phyloP scores from a whole-genome alignment of 2,329 filamentous ascomycete species.

The Cercospora zeina region DNA sequence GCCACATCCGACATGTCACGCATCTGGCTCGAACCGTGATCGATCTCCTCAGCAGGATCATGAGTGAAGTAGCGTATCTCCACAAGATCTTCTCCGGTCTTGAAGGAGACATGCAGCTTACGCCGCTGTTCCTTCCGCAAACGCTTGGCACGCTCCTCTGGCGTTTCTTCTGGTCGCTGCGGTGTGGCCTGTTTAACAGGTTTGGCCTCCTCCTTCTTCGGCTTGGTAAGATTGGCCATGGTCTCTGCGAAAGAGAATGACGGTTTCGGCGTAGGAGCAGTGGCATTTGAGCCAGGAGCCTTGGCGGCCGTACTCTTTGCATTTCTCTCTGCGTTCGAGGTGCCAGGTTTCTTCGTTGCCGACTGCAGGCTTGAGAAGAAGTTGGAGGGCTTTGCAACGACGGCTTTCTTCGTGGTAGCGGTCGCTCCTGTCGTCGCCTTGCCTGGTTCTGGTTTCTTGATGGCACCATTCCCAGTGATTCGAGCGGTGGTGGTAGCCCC shows the following conservation, averaged over 20 bases:
- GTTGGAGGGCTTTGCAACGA: slow-evolving; percentile 48
- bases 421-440: slow-evolving; percentile 24
- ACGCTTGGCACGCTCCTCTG: slow-evolving; percentile 66
- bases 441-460: slow-evolving; percentile 31
- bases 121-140: slow-evolving; percentile 71
- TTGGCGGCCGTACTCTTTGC: slow-evolving; percentile 32
- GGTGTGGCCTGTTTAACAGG: slow-evolving; percentile 52
- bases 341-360: slow-evolving; percentile 46
- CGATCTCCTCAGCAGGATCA: slow-evolving; percentile 69
- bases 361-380: slow-evolving; percentile 51
- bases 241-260: slow-evolving; percentile 44
- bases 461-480: slow-evolving; percentile 23
- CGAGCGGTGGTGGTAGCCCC: slow-evolving; percentile 24
- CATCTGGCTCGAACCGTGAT: slow-evolving; percentile 66
- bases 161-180: slow-evolving; percentile 56
- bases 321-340: slow-evolving; percentile 33
- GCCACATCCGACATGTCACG: slow-evolving; percentile 72
- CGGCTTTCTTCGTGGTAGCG: slow-evolving; percentile 31
- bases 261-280: slow-evolving; percentile 34
- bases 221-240: slow-evolving; percentile 51
- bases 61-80: slow-evolving; percentile 70
- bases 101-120: slow-evolving; percentile 70
- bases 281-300: slow-evolving; percentile 34
- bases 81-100: slow-evolving; percentile 65
- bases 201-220: slow-evolving; percentile 56